phyloP scores from a whole-genome alignment of 306 rosid genomes.

The Sphenostylis stenocarpa region DNA sequence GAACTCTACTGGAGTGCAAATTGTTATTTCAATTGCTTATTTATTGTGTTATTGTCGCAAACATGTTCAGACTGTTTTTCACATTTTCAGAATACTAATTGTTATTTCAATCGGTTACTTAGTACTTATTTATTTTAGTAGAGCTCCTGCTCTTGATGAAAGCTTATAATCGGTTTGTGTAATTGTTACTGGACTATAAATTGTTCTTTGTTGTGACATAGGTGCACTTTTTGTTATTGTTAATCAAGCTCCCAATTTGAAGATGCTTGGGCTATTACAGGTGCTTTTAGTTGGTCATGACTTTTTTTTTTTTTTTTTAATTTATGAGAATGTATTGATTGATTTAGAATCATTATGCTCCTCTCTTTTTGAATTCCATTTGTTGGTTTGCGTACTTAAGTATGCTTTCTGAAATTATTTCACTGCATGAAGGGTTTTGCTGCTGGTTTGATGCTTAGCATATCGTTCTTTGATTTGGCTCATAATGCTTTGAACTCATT shows the following conservation, averaged over 20 bases:
- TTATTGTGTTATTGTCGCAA: neutral
- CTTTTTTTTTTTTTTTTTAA: neutral
- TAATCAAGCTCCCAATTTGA: conserved; percentile 80
- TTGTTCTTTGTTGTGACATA: conserved; percentile 44
- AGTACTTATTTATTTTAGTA: neutral
- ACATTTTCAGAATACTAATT: neutral
- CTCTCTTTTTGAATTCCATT: neutral
- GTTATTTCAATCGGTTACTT: neutral
- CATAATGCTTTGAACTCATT: conserved; percentile 92
- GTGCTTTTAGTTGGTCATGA: conserved; percentile 33
- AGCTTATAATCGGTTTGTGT: neutral
- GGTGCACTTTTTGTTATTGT: conserved; percentile 84
- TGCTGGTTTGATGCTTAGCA: conserved; percentile 95
- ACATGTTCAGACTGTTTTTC: neutral
- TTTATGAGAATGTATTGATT: neutral
- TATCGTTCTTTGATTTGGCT: conserved; percentile 96
- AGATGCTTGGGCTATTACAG: conserved; percentile 93
- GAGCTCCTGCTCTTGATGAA: neutral
- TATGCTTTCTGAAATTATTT: conserved; percentile 14
- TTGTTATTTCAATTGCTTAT: neutral
- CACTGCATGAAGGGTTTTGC: conserved; percentile 79
- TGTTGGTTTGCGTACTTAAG: neutral
- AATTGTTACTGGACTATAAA: conserved; percentile 28
- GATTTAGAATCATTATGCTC: neutral
- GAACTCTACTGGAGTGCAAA: neutral